These are phyloP conservation scores for Trichoderma asperellum DNA, from an alignment of 2,329 filamentous ascomycete species.

Conservation along the genomic window DNA sequence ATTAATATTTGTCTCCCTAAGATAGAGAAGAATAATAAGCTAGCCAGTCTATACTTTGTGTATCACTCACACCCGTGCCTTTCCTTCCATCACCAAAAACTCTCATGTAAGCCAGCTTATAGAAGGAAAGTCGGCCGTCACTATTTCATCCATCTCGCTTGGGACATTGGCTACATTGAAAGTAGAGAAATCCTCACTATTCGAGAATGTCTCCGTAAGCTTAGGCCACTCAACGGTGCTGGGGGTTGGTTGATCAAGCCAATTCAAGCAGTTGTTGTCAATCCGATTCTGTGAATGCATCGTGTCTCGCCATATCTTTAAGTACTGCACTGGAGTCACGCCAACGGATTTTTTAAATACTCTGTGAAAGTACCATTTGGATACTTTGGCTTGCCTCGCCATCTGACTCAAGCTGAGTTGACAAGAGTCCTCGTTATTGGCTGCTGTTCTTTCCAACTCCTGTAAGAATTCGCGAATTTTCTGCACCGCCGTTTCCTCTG, in stretches of 20 bases:
- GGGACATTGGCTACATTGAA: not conserved
- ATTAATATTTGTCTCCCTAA: not conserved
- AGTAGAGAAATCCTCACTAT: not conserved
- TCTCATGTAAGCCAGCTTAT: not conserved
- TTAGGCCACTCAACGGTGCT: not conserved
- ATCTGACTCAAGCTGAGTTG: conserved; percentile 5
- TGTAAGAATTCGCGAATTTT: conserved; percentile 7
- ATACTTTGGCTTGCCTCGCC: conserved; percentile 7
- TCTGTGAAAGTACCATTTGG: conserved; percentile 12
- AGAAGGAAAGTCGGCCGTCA: not conserved
- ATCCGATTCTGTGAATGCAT: not conserved
- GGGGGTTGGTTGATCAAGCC: not conserved
- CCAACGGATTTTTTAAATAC: conserved; percentile 9
- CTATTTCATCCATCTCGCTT: not conserved
- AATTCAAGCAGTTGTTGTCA: not conserved
- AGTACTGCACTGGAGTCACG: conserved; percentile 2
- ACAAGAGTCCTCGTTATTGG: not conserved
- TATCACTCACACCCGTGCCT: not conserved
- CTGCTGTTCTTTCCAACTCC: not conserved
- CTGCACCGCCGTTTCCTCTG: not conserved
- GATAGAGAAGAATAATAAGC: not conserved
- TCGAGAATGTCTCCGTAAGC: not conserved
- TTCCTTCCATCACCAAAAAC: not conserved
- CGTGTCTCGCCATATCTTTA: conserved; percentile 6
- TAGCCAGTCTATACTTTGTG: not conserved